phyloP scores from a whole-genome alignment of 208 protist species.

The Acanthamoeba rhysodes region DNA sequence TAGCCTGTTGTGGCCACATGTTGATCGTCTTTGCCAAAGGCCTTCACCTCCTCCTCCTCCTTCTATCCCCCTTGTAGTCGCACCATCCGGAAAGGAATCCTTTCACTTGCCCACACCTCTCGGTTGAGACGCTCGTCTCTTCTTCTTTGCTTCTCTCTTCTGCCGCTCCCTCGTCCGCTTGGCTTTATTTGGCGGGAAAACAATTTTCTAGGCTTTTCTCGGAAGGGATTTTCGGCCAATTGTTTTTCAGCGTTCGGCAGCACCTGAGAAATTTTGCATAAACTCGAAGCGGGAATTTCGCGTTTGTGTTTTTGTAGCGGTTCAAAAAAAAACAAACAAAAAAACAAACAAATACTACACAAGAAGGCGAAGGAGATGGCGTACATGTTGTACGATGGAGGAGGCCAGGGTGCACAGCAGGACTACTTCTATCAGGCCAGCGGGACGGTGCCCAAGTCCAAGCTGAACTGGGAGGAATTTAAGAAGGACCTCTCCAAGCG shows the following conservation, averaged over 20 bases:
- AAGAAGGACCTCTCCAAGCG: constrained; percentile 8
- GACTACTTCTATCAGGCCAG: constrained; percentile 33
- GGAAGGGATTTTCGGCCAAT: not conserved
- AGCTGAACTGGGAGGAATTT: constrained; percentile 16
- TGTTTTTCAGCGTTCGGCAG: not conserved
- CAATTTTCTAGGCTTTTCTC: not conserved
- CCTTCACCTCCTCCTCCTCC: not conserved
- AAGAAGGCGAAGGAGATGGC: not conserved
- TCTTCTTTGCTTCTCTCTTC: no score
- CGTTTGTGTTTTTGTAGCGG: no score
- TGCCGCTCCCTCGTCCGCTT: no score
- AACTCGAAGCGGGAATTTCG: not conserved
- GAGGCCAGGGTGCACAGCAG: not conserved
- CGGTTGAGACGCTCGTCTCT: no score
- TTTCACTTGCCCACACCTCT: not conserved
- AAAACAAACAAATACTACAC: no score
- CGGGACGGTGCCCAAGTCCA: not conserved
- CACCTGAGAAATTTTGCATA: constrained; percentile 20
- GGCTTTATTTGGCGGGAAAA: no score
- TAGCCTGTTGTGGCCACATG: not conserved
- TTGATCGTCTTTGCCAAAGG: not conserved
- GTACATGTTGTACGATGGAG: constrained; percentile 25
- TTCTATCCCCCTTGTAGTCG: not conserved
- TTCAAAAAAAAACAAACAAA: not conserved
- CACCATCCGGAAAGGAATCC: not conserved